Evolutionary conservation across 345 rosid species (phyloP), one percentile per base, ranked within the genome.

Genomic region (Brassica cretica): DNA sequence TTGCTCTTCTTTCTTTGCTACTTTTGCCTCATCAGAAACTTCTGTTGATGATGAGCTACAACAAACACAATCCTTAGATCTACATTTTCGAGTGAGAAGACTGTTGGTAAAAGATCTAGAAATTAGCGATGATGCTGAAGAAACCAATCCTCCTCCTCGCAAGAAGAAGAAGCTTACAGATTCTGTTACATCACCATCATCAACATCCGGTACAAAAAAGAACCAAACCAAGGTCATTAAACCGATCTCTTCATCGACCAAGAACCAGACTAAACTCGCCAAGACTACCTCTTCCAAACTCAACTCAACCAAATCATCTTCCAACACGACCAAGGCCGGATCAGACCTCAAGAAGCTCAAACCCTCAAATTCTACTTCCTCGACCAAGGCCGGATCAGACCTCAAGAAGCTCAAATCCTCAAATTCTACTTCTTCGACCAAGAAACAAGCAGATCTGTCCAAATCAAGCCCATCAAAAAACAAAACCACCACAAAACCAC

Each of bases 391-490:
- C 35, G 35, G 35, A 32, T 70, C 76, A 60, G 83, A 85, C 72
- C 84, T 88, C 70, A 87, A 89, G 71, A 86, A 83, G 75, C 84
- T 80, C 33, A 82, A 89, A 66, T 6, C 84, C 35, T 46, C 81
- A 6, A 85, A 87, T 53, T 86, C 87, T 3, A 64, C 88, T 4
- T 53, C 68, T 11, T 21, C 85, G 5, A 66, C 70, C 53, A 85
- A 85, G 74, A 87, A 89, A 73, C 33, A 84, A 72, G 59, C 83
- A 78, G 88, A 89, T 85, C 89, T 86, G 8, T 74, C 85, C 80
- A 91, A 90, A 78, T 70, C 74, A 51, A 80, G 51, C 63, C 37
- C 84, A 19, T 58, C 86, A 81, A 86, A 86, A 59, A 85, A 87
- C 92, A 88, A 89, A 83, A 86, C 93, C 77, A 56, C 84, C 58